phyloP scores from a whole-genome alignment of 73 alveolate species.

The Diophrys appendiculata region DNA sequence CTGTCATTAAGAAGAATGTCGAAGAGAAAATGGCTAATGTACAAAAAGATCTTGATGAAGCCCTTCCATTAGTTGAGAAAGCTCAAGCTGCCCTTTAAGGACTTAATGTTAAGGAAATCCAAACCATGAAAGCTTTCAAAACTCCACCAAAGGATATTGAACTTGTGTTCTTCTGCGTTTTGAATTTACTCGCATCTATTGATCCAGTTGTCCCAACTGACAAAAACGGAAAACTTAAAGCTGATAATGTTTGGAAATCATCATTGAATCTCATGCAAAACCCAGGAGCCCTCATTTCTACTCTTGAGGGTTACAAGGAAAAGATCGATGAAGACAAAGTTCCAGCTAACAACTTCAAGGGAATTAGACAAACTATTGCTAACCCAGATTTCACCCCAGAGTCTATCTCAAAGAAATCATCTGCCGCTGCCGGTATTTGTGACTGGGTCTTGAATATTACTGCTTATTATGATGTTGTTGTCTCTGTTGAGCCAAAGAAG shows the following conservation, averaged over 20 bases:
- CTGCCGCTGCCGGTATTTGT: slow-evolving; percentile 90
- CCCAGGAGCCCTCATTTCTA: slow-evolving; percentile 72
- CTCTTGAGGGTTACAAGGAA: slow-evolving; percentile 72
- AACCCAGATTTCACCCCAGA: slow-evolving; percentile 79
- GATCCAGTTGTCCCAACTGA: slow-evolving; percentile 74
- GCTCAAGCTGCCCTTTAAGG: slow-evolving; percentile 94
- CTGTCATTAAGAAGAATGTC: slow-evolving; percentile 89
- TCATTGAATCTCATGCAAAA: slow-evolving; percentile 76
- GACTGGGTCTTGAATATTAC: slow-evolving; percentile 94
- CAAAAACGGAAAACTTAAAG: slow-evolving; percentile 69
- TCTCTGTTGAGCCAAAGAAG: slow-evolving; percentile 99
- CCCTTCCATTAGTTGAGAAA: slow-evolving; percentile 93
- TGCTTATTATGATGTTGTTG: slow-evolving; percentile 97
- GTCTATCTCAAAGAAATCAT: slow-evolving; percentile 70
- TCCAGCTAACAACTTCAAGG: slow-evolving; percentile 75
- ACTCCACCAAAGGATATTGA: slow-evolving; percentile 84
- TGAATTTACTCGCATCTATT: slow-evolving; percentile 62
- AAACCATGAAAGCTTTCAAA: slow-evolving; percentile 82
- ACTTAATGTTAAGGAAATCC: slow-evolving; percentile 91
- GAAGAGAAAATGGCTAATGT: slow-evolving; percentile 95
- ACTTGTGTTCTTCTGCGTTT: slow-evolving; percentile 67
- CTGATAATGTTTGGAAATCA: slow-evolving; percentile 83
- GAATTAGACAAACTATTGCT: slow-evolving; percentile 69
- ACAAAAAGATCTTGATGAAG: slow-evolving; percentile 95
- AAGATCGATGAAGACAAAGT: slow-evolving; percentile 75